Evolutionary conservation across 257 asterid genomes (phyloP), one percentile per base, ranked within the genome.

Genomic region (Capsicum pubescens): DNA sequence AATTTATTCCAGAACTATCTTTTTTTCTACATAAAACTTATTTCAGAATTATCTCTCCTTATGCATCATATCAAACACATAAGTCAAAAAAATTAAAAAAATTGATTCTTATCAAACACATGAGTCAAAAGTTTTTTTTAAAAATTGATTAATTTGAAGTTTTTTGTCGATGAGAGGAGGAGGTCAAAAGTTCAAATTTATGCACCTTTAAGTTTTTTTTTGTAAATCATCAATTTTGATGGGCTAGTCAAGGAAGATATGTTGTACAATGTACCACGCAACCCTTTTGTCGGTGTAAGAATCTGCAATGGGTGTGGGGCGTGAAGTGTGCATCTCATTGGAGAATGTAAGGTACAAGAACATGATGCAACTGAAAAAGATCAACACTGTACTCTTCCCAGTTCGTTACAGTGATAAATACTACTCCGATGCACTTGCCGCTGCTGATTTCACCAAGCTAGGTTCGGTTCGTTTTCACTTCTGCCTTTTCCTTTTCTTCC

Each of bases 341-440:
- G 99, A 94, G 82, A 92, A 91, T 14, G 90, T 96, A 82, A 89
- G 97, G 89, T 98, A 96, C 88, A 96, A 96, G 91, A 96, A 96
- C 89, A n/a, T 92, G 91, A 90, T 96, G 99, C 98, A 96, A 67
- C 90, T 96, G 85, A 96, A 93, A 80, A 94, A 94, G 92, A 98
- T 94, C 84, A 96, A 94, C 87, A 91, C 94, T 61, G 97, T 89
- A 13, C 94, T 96, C 15, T 96, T 96, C 87, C 98, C 99, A 16
- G 94, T 94, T 80, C 94, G 93, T n/a, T 96, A 96, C 92, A 93
- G 90, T 84, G 97, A 96, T 58, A 94, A 96, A 84, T 96, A 96
- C 90, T 96, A 94, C 79, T 91, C 94, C 8, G 98, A 96, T 86
- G 98, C 97, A 54, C 91, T 94, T 79, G 91, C 95, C 86, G 94